phyloP scores from a whole-genome alignment of 208 protist genomes.

The Angomonas ambiguus region DNA sequence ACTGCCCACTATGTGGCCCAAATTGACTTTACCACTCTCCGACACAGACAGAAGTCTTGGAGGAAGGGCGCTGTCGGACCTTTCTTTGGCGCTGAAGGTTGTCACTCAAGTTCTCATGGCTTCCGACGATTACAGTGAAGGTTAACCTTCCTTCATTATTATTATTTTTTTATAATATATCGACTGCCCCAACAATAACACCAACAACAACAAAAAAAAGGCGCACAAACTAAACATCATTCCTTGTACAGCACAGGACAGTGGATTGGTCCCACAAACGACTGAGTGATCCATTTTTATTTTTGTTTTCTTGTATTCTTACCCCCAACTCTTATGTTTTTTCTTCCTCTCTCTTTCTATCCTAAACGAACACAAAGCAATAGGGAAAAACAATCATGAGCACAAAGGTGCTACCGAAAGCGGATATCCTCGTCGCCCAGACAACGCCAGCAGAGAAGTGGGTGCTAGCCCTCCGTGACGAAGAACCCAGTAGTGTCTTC shows the following conservation, averaged over 20 bases:
- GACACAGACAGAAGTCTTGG: constrained; percentile 47
- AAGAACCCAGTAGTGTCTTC: not conserved
- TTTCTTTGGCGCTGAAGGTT: constrained; percentile 59
- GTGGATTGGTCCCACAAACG: too few species aligned
- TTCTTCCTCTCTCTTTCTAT: constrained; percentile 5
- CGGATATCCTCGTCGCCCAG: constrained; percentile 7
- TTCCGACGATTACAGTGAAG: constrained; percentile 34
- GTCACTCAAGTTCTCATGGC: constrained; percentile 77
- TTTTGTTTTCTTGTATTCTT: not conserved
- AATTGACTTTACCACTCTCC: constrained; percentile 35
- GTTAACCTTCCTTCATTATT: not conserved
- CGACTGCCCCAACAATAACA: not conserved
- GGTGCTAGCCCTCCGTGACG: constrained; percentile 25
- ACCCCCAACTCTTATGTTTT: not conserved
- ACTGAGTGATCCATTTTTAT: too few species aligned
- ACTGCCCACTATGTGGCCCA: constrained; percentile 54
- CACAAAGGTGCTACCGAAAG: constrained; percentile 7
- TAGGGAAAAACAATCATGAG: not conserved
- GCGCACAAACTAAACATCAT: not conserved
- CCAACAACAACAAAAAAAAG: not conserved
- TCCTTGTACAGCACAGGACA: too few species aligned
- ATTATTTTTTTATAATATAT: too few species aligned
- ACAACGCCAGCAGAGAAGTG: constrained; percentile 24
- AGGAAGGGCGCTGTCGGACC: constrained; percentile 44
- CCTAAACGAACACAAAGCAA: too few species aligned